Evolutionary conservation across 345 rosid genomes (phyloP), one percentile per base, ranked within the genome.

Genomic region (Viola odorata): DNA sequence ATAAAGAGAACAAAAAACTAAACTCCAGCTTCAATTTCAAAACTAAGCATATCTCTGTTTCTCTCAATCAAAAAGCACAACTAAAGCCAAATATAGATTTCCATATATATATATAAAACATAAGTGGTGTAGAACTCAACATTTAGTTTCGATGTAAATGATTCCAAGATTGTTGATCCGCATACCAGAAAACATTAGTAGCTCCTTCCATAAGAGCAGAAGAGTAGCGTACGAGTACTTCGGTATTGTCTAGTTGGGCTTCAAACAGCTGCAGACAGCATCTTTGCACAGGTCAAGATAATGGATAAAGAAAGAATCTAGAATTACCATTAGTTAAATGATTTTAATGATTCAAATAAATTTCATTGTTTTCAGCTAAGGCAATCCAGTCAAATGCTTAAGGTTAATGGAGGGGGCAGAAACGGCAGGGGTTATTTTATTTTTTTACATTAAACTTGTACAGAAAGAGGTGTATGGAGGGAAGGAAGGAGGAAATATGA

Each of bases 191-290:
- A 61, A 95, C 94, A 81, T 88, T 87, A 57, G 97, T 85, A 63
- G 98, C 98, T 73, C 99, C 99, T 71, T 91, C 96, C 62, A 83
- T 96, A 72, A 95, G 88, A 55, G 99, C 99, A 63, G 97, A 88
- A 41, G 98, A 95, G 84, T 82, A 95, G 15, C 99, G 95, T 41
- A 88, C 66, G 53, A 88, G 89, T 60, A 84, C 84, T 59, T 82
- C 99, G 41, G 74, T 71, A 68, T 80, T 85, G 53, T 88, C 88
- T 49, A 85, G 77, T 62, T 84, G 82, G 62, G 74, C 98, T 78
- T 95, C 96, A 69, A 95, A 88, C 65, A 88, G 77, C 99, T 95
- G 81, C 75, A 78, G 54, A 76, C 64, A 57, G 8, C 32, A 23
- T 23, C 32, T 23, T 23, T 23, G 32, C 32, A 23, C 32, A n/a